Conservation (phyloP, 1,139 yeast genomes). For the Ogataea hybrid region DNA sequence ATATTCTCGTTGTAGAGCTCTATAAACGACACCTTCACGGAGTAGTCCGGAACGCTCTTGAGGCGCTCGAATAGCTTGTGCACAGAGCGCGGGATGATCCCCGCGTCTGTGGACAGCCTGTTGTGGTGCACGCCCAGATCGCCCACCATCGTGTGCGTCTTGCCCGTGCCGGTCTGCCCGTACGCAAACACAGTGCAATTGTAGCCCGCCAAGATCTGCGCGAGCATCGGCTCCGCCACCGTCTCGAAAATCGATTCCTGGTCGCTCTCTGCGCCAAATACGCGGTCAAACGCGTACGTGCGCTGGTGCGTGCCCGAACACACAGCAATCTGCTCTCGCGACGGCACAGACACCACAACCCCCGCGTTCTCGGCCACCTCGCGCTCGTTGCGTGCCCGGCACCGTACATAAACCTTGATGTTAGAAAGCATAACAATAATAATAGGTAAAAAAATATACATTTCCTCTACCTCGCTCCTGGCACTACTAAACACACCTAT, state of each 20-base stretch:
- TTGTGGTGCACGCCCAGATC: constrained; percentile 34
- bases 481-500: too few relatives aligned
- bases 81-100: constrained; percentile 68
- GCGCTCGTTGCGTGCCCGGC: constrained; percentile 26
- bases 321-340: constrained; percentile 24
- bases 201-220: constrained; percentile 64
- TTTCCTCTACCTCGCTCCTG: too few relatives aligned
- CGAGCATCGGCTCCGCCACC: constrained; percentile 61
- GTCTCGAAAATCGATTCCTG: constrained; percentile 56
- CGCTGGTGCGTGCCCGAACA: constrained; percentile 23
- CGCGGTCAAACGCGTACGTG: constrained; percentile 61
- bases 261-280: constrained; percentile 69
- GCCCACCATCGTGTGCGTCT: constrained; percentile 87
- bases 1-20: constrained; percentile 75
- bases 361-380: constrained; percentile 28
- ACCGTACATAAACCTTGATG: constrained; percentile 27
- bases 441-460: too few relatives aligned
- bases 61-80: constrained; percentile 48
- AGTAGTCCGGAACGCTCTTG: constrained; percentile 45
- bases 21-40: constrained; percentile 67
- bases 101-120: constrained; percentile 43
- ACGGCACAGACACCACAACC: constrained; percentile 26
- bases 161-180: constrained; percentile 91
- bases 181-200: constrained; percentile 83
- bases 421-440: constrained; percentile 13